These are phyloP conservation scores for Phlyctochytrium arcticum DNA, from an alignment of 192 early-diverging fungal species.

Conservation along the genomic window DNA sequence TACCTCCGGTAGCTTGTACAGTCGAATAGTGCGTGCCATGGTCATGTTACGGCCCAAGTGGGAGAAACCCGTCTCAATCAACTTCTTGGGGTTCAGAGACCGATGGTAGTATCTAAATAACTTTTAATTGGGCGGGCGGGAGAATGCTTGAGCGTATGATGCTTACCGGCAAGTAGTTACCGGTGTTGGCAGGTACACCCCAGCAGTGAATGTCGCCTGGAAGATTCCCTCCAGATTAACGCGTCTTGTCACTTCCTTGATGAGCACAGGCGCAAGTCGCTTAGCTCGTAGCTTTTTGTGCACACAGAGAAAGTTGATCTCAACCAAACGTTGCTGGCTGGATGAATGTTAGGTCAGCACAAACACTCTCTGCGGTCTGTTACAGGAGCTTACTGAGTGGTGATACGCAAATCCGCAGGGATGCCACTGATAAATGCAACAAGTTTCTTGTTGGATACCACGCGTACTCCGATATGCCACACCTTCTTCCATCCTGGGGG, in stretches of 20 bases:
- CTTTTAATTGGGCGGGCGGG: too few species aligned
- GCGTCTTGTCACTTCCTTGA: slow-evolving; percentile 94
- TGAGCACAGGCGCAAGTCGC: slow-evolving; percentile 91
- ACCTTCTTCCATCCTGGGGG: slow-evolving; percentile 84
- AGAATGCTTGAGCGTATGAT: not conserved
- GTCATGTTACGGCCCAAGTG: slow-evolving; percentile 66
- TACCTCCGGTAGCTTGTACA: slow-evolving; percentile 64
- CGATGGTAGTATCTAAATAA: slow-evolving; percentile 84
- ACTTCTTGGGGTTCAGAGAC: slow-evolving; percentile 88
- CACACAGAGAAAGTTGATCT: slow-evolving; percentile 97
- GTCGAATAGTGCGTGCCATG: slow-evolving; percentile 66
- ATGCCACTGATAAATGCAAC: slow-evolving; percentile 96
- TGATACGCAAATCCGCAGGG: slow-evolving; percentile 74
- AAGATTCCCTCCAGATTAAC: slow-evolving; percentile 90
- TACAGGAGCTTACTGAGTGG: slow-evolving; percentile 55
- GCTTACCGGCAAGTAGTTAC: slow-evolving; percentile 69
- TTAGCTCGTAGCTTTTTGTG: slow-evolving; percentile 95
- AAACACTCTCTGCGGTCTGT: too few species aligned
- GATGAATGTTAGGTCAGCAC: not conserved
- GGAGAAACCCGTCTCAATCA: slow-evolving; percentile 93
- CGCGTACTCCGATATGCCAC: slow-evolving; percentile 95
- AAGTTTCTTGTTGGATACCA: slow-evolving; percentile 69
- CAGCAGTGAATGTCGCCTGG: slow-evolving; percentile 97
- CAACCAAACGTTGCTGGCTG: slow-evolving; percentile 61
- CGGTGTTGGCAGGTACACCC: slow-evolving; percentile 85